Conservation (phyloP, 257 asterid species). For the Solanum medicagineum region DNA sequence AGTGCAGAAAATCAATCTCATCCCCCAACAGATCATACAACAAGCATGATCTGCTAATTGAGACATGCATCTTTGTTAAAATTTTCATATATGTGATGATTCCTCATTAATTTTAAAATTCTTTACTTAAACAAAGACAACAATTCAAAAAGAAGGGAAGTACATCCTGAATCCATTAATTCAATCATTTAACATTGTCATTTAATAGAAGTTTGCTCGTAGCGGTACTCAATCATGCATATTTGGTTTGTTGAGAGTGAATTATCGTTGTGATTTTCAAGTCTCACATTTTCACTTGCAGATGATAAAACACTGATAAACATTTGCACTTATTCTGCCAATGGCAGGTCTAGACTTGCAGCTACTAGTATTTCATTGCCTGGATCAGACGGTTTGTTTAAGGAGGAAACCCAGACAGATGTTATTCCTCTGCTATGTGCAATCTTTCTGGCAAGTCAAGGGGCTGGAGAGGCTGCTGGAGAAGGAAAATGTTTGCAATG, state of each 20-base stretch:
- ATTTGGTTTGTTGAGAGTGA: neutral
- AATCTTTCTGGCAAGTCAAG: slow-evolving; percentile 68
- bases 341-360: slow-evolving; percentile 47
- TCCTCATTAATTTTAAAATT: neutral
- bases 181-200: neutral
- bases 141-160: neutral
- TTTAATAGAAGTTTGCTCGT: neutral
- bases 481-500: slow-evolving; percentile 40
- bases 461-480: slow-evolving; percentile 60
- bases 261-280: neutral
- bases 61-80: neutral
- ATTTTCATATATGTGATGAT: neutral
- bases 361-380: slow-evolving; percentile 42
- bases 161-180: neutral
- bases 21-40: slow-evolving; percentile 6
- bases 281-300: neutral
- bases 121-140: neutral
- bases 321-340: neutral
- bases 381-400: slow-evolving; percentile 14
- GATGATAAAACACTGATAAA: neutral
- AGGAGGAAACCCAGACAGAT: slow-evolving; percentile 24
- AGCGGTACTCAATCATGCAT: neutral
- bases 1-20: neutral
- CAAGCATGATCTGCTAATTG: neutral
- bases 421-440: slow-evolving; percentile 57